phyloP scores from a whole-genome alignment of 1,139 yeast genomes.

The Zygoascus hellenicus region DNA sequence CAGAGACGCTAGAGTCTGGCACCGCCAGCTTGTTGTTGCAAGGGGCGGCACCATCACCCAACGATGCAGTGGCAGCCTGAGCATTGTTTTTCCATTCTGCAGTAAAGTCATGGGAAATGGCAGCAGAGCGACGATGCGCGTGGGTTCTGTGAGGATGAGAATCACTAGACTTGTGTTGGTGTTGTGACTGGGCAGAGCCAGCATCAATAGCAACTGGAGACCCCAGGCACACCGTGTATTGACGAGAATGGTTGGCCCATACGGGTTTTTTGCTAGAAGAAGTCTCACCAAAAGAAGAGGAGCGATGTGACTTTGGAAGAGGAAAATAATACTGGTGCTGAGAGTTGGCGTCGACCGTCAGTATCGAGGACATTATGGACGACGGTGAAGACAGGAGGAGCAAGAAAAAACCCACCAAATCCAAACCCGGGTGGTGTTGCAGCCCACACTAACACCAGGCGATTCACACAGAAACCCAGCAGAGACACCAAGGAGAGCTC shows the following conservation, averaged over 20 bases:
- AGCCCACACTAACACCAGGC: too few species aligned
- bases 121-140: constrained; percentile 34
- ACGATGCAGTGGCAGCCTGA: too few species aligned
- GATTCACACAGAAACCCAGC: too few species aligned
- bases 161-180: constrained; percentile 2
- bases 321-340: constrained; percentile 13
- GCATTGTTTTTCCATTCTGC: constrained; percentile 10
- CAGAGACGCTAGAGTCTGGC: constrained; percentile 1
- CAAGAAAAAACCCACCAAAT: too few species aligned
- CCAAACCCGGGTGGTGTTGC: too few species aligned
- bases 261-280: background rate
- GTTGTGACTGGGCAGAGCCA: background rate
- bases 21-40: constrained; percentile 8
- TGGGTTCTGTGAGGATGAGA: constrained; percentile 18
- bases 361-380: constrained; percentile 9
- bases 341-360: constrained; percentile 5
- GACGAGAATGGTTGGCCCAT: constrained; percentile 10
- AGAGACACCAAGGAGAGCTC: too few species aligned
- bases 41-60: too few species aligned
- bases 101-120: constrained; percentile 28
- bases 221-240: constrained; percentile 11
- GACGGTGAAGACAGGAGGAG: too few species aligned
- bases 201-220: background rate
- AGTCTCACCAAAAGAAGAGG: constrained; percentile 6
- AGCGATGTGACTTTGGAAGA: constrained; percentile 7